Evolutionary conservation across 129 eudicot species (phyloP).

Genomic region (Artemisia argyi): DNA sequence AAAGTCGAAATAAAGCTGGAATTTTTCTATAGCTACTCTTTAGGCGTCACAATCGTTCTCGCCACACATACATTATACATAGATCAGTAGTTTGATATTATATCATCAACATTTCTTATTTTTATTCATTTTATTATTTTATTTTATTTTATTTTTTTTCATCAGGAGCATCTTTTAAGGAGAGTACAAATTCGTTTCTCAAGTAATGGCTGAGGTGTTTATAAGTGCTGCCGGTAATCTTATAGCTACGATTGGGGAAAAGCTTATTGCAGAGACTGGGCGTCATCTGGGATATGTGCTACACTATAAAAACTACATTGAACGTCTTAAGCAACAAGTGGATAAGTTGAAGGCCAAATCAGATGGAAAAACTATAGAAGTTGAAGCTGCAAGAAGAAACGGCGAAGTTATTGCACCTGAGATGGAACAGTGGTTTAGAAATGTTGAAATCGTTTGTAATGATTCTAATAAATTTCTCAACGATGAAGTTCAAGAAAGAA

Average conservation of each 20-base stretch:
- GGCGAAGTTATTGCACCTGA: slow-evolving; percentile 36
- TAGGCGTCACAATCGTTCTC: no score
- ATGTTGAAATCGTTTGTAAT: slow-evolving; percentile 4
- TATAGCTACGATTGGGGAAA: no score
- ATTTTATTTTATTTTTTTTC: not conserved
- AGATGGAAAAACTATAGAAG: slow-evolving; percentile 17
- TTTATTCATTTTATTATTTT: no score
- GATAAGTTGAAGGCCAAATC: slow-evolving; percentile 16
- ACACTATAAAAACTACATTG: slow-evolving; percentile 14
- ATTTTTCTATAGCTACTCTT: no score
- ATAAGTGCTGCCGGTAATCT: slow-evolving; percentile 22
- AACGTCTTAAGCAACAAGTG: slow-evolving; percentile 25
- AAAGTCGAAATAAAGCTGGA: no score
- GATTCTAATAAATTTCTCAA: slow-evolving; percentile 21
- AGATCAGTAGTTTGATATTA: no score
- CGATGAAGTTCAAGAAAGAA: slow-evolving; percentile 19
- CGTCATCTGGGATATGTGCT: slow-evolving; percentile 43
- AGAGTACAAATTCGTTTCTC: slow-evolving; percentile 1
- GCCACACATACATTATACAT: no score
- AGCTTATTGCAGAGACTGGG: not conserved
- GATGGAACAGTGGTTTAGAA: slow-evolving; percentile 23
- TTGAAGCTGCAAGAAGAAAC: slow-evolving; percentile 31
- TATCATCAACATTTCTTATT: no score
- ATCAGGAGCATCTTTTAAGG: slow-evolving; percentile 12
- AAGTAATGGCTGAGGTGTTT: slow-evolving; percentile 22